These are phyloP conservation scores for Penicillium italicum DNA, from an alignment of 2,329 filamentous ascomycete genomes.

Conservation along the genomic window DNA sequence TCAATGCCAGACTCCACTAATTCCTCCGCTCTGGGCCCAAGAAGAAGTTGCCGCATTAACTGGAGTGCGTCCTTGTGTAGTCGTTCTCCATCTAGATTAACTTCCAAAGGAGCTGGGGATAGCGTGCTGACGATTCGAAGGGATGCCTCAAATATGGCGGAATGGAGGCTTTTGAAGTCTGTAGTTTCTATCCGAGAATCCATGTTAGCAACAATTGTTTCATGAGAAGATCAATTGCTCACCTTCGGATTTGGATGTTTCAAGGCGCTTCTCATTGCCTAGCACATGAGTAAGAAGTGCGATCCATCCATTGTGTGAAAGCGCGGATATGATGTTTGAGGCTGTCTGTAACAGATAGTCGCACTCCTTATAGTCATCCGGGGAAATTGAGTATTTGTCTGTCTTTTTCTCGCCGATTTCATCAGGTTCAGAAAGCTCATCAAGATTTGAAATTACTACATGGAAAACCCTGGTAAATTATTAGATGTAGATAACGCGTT, in stretches of 20 bases:
- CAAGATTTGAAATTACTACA: slow-evolving; percentile 36
- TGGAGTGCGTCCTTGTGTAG: slow-evolving; percentile 69
- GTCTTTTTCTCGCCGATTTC: slow-evolving; percentile 15
- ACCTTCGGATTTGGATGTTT: slow-evolving; percentile 51
- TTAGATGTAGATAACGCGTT: slow-evolving; percentile 14
- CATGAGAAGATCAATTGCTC: neutral
- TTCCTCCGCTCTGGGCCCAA: slow-evolving; percentile 39
- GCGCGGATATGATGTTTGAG: slow-evolving; percentile 66
- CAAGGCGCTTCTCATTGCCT: slow-evolving; percentile 46
- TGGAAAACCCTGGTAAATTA: slow-evolving; percentile 32
- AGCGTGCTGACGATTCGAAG: slow-evolving; percentile 30
- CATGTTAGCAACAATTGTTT: slow-evolving; percentile 1
- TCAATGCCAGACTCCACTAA: slow-evolving; percentile 58
- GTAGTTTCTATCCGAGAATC: slow-evolving; percentile 19
- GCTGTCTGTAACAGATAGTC: slow-evolving; percentile 75
- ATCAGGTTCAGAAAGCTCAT: slow-evolving; percentile 30
- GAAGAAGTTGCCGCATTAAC: slow-evolving; percentile 54
- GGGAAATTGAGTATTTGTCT: slow-evolving; percentile 47
- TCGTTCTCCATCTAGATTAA: slow-evolving; percentile 56
- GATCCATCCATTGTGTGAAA: slow-evolving; percentile 66
- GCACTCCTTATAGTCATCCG: slow-evolving; percentile 69
- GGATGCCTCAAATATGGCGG: slow-evolving; percentile 31
- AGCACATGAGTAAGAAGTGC: slow-evolving; percentile 63
- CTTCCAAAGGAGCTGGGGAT: slow-evolving; percentile 21
- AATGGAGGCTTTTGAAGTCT: slow-evolving; percentile 33